Base-by-base conservation (phyloP, 371 early-diverging fungal genomes). In the Mortierella sp. region DNA sequence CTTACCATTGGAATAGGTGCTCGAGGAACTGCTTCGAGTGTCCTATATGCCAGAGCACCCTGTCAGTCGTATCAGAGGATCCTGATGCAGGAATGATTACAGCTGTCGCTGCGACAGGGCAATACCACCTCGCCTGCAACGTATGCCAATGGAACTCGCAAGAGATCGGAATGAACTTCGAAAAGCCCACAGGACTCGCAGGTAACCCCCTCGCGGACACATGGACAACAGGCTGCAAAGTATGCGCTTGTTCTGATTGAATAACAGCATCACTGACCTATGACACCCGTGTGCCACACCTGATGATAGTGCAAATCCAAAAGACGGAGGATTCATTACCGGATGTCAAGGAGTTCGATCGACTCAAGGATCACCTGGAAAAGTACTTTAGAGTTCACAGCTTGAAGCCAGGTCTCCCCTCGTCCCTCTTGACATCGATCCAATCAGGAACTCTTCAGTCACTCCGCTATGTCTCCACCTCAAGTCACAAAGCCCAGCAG, bases 11-110 rank as follows among this genome's bases (percentile, higher is more conserved):
- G 21, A 16, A 60, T 72, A 95, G 97, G 85, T 98, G 99, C 81
- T 97, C 96, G 1, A 92, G 98, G 70, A 98, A 98, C 86, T 98
- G 99, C 89, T 98, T 98, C 83, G 94, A 96, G 75, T 98, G 98
- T 84, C 99, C 99, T 10, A 89, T 95, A 41, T 98, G 98, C 88
- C 91, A 93, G 65, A 96, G 96, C 55, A 95, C 96, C 7, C 89
- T 98, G 44, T 92, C 94, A 3, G 98, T 98, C 10, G 93, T 97
- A 29, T 94, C 95, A 24, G 89, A 92, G 0, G 93, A 94, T 48
- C 83, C 83, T 2, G 77, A 82, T n/a, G 75, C 78, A 21, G 58
- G 65, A 11, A 77, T 75, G 74, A 84, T 76, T 38, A 55, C 54
- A 14, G 71, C 76, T 48, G 41, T 80, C 24, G 32, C 81, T 8